Evolutionary conservation across 2,329 filamentous ascomycete genomes (phyloP).

Genomic region (Tricladium varicosporioides): DNA sequence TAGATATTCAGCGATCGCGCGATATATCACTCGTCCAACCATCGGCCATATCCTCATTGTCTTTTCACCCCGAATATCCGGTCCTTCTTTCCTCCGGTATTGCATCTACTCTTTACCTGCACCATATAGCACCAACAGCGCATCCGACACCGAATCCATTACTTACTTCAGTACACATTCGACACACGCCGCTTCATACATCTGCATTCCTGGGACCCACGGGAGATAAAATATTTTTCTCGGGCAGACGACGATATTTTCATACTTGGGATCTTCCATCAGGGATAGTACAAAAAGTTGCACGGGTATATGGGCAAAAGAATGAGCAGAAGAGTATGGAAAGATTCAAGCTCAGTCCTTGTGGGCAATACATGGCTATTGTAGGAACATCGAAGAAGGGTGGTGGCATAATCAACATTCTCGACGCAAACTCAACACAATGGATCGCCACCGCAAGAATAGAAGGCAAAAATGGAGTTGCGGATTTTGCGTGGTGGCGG

Average conservation of each 20-base stretch:
- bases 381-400: constrained; percentile 79
- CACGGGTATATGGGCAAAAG: constrained; percentile 69
- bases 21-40: constrained; percentile 79
- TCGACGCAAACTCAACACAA: constrained; percentile 77
- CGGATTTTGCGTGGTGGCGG: constrained; percentile 92
- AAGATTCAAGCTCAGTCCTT: constrained; percentile 81
- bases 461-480: constrained; percentile 78
- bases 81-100: constrained; percentile 87
- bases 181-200: constrained; percentile 77
- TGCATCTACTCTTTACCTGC: constrained; percentile 80
- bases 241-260: constrained; percentile 85
- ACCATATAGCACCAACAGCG: constrained; percentile 78
- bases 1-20: constrained; percentile 86
- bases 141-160: constrained; percentile 80
- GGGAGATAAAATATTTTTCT: constrained; percentile 81
- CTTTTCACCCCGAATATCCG: constrained; percentile 86
- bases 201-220: constrained; percentile 74
- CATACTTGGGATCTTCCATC: constrained; percentile 89
- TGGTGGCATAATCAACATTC: constrained; percentile 82
- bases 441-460: constrained; percentile 83
- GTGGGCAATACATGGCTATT: constrained; percentile 81
- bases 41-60: constrained; percentile 77
- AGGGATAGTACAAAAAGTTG: constrained; percentile 80
- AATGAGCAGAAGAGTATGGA: constrained; percentile 91
- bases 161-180: constrained; percentile 85